Evolutionary conservation across 2,329 filamentous ascomycete species (phyloP), one percentile per base, ranked within the genome.

Genomic region (Diaporthe destruens): DNA sequence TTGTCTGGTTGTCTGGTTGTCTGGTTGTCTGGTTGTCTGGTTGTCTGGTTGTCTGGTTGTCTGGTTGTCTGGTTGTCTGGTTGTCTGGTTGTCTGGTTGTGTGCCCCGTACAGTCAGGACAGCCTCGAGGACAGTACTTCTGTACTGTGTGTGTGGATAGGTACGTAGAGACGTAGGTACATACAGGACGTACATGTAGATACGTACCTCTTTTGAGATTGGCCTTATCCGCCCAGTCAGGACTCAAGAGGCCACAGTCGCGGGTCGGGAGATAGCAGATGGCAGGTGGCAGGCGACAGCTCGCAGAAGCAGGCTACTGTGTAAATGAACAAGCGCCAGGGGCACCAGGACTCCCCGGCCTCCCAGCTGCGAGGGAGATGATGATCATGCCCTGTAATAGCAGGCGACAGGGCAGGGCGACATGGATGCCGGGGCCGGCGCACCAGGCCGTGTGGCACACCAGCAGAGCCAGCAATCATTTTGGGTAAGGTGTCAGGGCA

Each of bases 401-500:
- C 61, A 66, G 61, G 61, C 65, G 57, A 68, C 59, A 61, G 57
- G 57, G 57, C 57, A 44, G 39, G 6, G 7, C 1, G 16, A 20
- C 57, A 61, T 25, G 57, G 57, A 39, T 61, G 9, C 18, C 57
- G 39, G 57, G 57, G 57, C 57, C 57, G 57, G 57, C 57, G 57
- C 9, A 16, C 16, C 12, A 47, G 39, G 57, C 57, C 44, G 59
- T 53, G 61, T 53, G 47, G 47, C n/a, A 66, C 47, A 12, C 47
- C 53, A 39, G 29, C 29, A 29, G 29, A 5, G 29, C 29, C 29
- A 29, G 61, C 44, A 53, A 53, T 54, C 71, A 9, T 11, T 67
- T 69, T 57, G 42, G 71, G 73, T 6, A 47, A 71, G 72, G 73
- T 71, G 57, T 63, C 73, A 74, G 73, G 73, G 65, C 73, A 63